Conservation (phyloP, 2,329 filamentous ascomycete genomes). For the Xylaria sp. region DNA sequence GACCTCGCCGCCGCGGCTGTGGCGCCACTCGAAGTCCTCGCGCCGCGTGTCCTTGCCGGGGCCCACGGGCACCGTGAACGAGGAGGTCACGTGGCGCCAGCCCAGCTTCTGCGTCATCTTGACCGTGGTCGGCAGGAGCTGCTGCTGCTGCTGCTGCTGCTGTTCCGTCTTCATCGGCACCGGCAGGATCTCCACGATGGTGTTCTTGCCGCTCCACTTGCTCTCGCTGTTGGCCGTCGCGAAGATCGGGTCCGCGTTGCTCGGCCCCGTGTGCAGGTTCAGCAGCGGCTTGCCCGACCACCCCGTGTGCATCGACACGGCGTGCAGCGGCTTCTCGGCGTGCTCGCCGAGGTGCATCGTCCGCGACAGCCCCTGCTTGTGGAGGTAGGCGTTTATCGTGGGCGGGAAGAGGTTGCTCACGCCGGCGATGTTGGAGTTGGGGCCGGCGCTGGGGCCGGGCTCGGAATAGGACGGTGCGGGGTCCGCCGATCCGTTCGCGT, state of each 20-base stretch:
- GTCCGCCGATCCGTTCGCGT: background rate
- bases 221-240: constrained; percentile 22
- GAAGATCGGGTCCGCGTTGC: constrained; percentile 18
- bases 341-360: constrained; percentile 28
- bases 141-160: background rate
- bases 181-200: constrained; percentile 13
- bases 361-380: constrained; percentile 8
- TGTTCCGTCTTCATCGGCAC: background rate
- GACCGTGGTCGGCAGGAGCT: background rate
- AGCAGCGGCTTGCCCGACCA: constrained; percentile 22
- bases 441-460: constrained; percentile 4
- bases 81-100: constrained; percentile 4
- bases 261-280: constrained; percentile 23
- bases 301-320: constrained; percentile 21
- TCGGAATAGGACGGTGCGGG: constrained; percentile 12
- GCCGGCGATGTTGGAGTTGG: constrained; percentile 2
- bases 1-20: constrained; percentile 26
- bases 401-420: constrained; percentile 20
- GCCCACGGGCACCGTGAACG: constrained; percentile 24
- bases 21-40: constrained; percentile 34
- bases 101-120: constrained; percentile 2
- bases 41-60: constrained; percentile 13
- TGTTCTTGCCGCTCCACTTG: constrained; percentile 7
- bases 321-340: constrained; percentile 22
- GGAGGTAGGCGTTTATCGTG: constrained; percentile 26